A percentile compares a stretch with the other conserved stretches of the same genome.
Evolutionary conservation across 257 asterid species (phyloP).

Genomic region (Eucommia ulmoides): DNA sequence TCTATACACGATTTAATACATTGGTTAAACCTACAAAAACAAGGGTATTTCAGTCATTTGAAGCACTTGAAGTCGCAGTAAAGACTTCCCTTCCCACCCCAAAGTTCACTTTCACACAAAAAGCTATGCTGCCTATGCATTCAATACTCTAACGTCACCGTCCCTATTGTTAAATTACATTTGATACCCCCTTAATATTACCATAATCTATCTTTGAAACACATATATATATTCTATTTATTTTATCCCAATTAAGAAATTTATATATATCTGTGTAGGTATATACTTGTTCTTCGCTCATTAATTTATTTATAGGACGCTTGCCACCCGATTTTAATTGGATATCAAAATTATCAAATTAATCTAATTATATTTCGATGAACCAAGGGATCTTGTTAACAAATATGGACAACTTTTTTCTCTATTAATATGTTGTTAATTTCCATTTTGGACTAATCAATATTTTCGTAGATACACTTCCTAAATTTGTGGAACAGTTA

Average conservation of each 20-base stretch:
- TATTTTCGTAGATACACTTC: too few relatives aligned
- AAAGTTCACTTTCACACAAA: background rate
- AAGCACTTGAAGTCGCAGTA: background rate
- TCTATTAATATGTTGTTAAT: too few relatives aligned
- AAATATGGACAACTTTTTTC: too few relatives aligned
- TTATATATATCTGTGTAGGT: background rate
- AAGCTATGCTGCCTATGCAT: background rate
- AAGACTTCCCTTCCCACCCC: background rate
- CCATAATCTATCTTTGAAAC: background rate
- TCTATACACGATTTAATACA: background rate
- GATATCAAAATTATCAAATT: too few relatives aligned
- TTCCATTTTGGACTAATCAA: too few relatives aligned
- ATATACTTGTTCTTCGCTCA: background rate
- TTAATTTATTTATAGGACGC: background rate
- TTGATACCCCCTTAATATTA: too few relatives aligned
- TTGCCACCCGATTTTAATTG: fast-evolving
- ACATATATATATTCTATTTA: background rate
- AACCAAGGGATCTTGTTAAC: too few relatives aligned
- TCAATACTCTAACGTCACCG: background rate
- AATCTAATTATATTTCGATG: background rate
- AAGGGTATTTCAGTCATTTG: background rate
- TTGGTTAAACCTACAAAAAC: background rate
- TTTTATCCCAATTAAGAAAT: background rate
- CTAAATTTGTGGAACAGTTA: too few relatives aligned
- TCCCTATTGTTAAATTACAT: background rate